These are phyloP conservation scores for Tylopilus sp. DNA, from an alignment of 1,284 basidiomycete species.

Conservation along the genomic window DNA sequence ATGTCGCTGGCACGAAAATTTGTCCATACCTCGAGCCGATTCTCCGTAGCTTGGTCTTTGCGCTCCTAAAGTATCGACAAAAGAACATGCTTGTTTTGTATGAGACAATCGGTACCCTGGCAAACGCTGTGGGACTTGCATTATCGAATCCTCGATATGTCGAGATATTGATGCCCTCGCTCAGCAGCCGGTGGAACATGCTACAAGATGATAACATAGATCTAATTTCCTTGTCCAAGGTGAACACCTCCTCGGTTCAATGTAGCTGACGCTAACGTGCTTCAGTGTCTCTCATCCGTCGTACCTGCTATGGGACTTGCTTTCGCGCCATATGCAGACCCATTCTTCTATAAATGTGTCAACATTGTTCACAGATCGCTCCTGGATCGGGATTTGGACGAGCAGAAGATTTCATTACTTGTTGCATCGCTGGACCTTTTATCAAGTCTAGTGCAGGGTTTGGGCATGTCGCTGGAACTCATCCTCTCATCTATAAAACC, in stretches of 20 bases:
- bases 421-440: slow-evolving; percentile 97
- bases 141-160: slow-evolving; percentile 90
- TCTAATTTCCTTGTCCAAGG: slow-evolving; percentile 94
- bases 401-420: slow-evolving; percentile 95
- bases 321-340: slow-evolving; percentile 90
- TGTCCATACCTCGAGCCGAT: slow-evolving; percentile 96
- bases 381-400: slow-evolving; percentile 87
- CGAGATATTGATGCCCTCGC: slow-evolving; percentile 96
- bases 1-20: slow-evolving; percentile 93
- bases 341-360: slow-evolving; percentile 94
- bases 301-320: slow-evolving; percentile 95
- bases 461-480: slow-evolving; percentile 82
- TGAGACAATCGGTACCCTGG: slow-evolving; percentile 97
- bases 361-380: slow-evolving; percentile 88
- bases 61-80: slow-evolving; percentile 98
- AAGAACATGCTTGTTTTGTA: slow-evolving; percentile 99
- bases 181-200: slow-evolving; percentile 91
- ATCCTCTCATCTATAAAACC: slow-evolving; percentile 79
- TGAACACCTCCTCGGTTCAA: slow-evolving; percentile 47
- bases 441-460: slow-evolving; percentile 95
- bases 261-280: slow-evolving; percentile 16
- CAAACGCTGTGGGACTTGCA: slow-evolving; percentile 94
- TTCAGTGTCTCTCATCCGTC: slow-evolving; percentile 95
- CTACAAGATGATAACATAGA: slow-evolving; percentile 93
- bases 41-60: slow-evolving; percentile 93